Evolutionary conservation across 805 yeast genomes (phyloP).

Genomic region (Starmerella floricola): DNA sequence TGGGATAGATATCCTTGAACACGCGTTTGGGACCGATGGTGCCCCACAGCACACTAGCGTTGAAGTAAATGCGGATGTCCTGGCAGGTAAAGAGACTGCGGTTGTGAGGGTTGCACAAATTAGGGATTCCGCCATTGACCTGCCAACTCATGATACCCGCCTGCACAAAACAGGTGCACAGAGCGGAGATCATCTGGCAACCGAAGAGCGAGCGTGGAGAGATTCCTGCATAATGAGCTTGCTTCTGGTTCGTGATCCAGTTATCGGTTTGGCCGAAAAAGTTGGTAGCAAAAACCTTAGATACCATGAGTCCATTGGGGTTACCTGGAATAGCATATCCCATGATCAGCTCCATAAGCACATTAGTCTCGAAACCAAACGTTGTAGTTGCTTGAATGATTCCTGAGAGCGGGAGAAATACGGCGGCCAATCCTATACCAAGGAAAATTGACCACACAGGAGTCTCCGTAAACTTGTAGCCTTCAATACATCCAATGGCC

Average conservation of each 20-base stretch:
- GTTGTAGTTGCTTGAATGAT: conserved; percentile 40
- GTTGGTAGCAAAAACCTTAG: conserved; percentile 45
- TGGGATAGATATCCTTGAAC: conserved; percentile 45
- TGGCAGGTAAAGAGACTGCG: conserved; percentile 34
- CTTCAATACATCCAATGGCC: conserved; percentile 36
- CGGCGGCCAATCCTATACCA: conserved; percentile 38
- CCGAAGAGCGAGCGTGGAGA: conserved; percentile 50
- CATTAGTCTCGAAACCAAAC: conserved; percentile 38
- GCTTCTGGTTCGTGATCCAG: conserved; percentile 42
- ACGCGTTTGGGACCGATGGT: conserved; percentile 45
- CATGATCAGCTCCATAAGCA: conserved; percentile 38
- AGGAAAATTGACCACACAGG: conserved; percentile 53
- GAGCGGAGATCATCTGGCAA: conserved; percentile 31
- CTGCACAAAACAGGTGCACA: conserved; percentile 23
- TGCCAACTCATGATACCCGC: conserved; percentile 26
- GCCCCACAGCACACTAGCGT: conserved; percentile 47
- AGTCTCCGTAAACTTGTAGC: conserved; percentile 31
- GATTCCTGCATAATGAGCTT: conserved; percentile 46
- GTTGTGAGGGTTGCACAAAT: conserved; percentile 31
- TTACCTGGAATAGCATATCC: conserved; percentile 48
- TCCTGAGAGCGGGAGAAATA: conserved; percentile 42
- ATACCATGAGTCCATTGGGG: conserved; percentile 40
- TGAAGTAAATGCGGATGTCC: conserved; percentile 33
- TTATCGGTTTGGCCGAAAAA: conserved; percentile 53
- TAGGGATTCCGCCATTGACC: conserved; percentile 13